Evolutionary conservation across 1,284 basidiomycete species (phyloP).

Genomic region (Fomitopsis palustris): DNA sequence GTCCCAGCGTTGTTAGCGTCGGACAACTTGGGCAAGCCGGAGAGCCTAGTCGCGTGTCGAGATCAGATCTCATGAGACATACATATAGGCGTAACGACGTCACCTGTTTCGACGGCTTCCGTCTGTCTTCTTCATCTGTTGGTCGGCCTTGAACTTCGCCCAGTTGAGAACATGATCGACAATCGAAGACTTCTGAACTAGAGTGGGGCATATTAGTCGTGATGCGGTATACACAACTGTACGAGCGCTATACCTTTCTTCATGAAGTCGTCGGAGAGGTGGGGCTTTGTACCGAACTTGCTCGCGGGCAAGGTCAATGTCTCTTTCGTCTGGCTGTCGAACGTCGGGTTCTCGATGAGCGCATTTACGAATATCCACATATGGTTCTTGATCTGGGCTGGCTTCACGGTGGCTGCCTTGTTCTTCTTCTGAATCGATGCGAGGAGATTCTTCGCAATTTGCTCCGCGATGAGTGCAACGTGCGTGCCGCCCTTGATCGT

Average conservation of each 20-base stretch:
- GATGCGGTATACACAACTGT: not conserved
- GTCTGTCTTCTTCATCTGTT: conserved; percentile 95
- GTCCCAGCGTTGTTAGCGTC: conserved; percentile 99
- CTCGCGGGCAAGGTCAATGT: conserved; percentile 85
- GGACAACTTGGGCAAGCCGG: conserved; percentile 90
- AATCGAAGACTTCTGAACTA: conserved; percentile 89
- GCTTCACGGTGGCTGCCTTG: conserved; percentile 90
- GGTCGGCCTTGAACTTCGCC: conserved; percentile 97
- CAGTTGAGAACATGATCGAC: conserved; percentile 93
- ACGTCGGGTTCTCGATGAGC: conserved; percentile 96
- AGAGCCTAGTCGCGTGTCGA: conserved; percentile 48
- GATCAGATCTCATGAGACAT: not conserved
- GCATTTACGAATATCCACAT: conserved; percentile 99
- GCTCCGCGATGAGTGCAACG: conserved; percentile 85
- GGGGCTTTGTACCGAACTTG: conserved; percentile 90
- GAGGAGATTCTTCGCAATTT: conserved; percentile 84
- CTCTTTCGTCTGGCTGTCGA: conserved; percentile 99
- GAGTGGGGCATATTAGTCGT: not conserved
- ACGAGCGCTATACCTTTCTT: conserved; percentile 71
- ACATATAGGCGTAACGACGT: conserved; percentile 16
- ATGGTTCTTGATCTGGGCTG: conserved; percentile 93
- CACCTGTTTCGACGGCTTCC: conserved; percentile 89
- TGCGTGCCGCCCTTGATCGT: conserved; percentile 98
- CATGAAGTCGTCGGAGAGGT: conserved; percentile 87
- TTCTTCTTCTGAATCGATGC: conserved; percentile 93